These are phyloP conservation scores for Myriosclerotinia scirpicola DNA, from an alignment of 2,329 filamentous ascomycete species.

Conservation along the genomic window DNA sequence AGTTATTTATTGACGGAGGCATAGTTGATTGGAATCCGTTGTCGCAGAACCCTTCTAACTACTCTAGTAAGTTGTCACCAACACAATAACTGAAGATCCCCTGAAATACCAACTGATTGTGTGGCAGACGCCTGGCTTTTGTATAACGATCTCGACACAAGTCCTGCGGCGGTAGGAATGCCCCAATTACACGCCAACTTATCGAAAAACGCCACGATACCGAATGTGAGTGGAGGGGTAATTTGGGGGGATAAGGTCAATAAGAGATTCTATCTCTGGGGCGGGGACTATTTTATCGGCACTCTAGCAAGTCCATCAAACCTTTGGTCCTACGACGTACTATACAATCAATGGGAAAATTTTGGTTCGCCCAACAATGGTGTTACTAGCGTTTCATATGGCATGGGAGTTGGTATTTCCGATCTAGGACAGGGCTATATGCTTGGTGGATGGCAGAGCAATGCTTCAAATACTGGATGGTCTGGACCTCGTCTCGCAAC, in stretches of 20 bases:
- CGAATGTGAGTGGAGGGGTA: conserved; percentile 49
- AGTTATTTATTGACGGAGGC: conserved; percentile 63
- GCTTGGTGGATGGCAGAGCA: conserved; percentile 62
- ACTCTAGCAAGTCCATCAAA: conserved; percentile 48
- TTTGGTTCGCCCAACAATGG: conserved; percentile 43
- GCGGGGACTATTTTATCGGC: conserved; percentile 54
- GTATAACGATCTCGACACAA: conserved; percentile 56
- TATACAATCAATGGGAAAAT: conserved; percentile 56
- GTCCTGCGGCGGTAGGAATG: conserved; percentile 43
- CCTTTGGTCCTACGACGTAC: conserved; percentile 58
- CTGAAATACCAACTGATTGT: not conserved
- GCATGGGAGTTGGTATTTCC: conserved; percentile 56
- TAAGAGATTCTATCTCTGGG: conserved; percentile 62
- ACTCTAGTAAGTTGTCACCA: conserved; percentile 50
- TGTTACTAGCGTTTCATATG: conserved; percentile 54
- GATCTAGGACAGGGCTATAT: conserved; percentile 59
- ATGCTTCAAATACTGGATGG: conserved; percentile 54
- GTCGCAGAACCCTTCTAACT: conserved; percentile 50
- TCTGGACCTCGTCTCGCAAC: conserved; percentile 49
- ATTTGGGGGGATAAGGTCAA: conserved; percentile 63
- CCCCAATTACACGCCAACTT: conserved; percentile 58
- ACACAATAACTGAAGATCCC: not conserved
- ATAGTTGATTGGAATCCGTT: conserved; percentile 56
- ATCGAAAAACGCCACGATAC: conserved; percentile 58
- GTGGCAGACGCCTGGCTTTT: conserved; percentile 53